Percentiles rank a stretch among this genome's conserved stretches.
Conservation (phyloP, 2,329 filamentous ascomycete species). For the Neofusicoccum laricinum region DNA sequence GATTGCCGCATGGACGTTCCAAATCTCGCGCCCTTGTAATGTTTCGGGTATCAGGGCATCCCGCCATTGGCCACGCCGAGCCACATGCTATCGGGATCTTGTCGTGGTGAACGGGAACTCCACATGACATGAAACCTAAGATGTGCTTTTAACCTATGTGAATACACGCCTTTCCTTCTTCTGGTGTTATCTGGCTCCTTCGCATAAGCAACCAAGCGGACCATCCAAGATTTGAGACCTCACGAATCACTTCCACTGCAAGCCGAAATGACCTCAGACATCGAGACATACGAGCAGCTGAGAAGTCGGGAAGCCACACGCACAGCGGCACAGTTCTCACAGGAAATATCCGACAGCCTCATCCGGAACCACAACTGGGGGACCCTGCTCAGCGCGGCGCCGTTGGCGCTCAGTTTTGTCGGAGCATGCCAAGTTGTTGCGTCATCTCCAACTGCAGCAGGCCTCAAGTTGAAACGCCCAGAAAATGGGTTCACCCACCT, state of each 20-base stretch:
- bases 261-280: background rate
- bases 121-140: background rate
- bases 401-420: constrained; percentile 6
- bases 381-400: constrained; percentile 2
- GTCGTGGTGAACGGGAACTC: background rate
- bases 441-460: constrained; percentile 1
- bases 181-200: background rate
- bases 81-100: background rate
- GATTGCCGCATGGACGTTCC: constrained; percentile 1
- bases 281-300: constrained; percentile 9
- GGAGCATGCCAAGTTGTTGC: constrained; percentile 12
- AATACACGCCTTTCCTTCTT: background rate
- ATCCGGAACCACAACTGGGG: constrained; percentile 10
- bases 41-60: background rate
- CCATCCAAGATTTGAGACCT: background rate
- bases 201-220: background rate
- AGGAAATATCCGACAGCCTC: constrained; percentile 8
- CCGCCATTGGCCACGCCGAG: background rate
- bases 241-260: background rate
- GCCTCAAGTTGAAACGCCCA: background rate
- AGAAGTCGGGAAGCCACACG: constrained; percentile 3
- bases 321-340: constrained; percentile 23
- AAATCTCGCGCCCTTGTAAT: background rate
- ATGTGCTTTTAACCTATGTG: background rate
- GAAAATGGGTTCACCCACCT: constrained; percentile 8